Conservation (phyloP, 345 rosid genomes). For the Hibiscus syriacus region DNA sequence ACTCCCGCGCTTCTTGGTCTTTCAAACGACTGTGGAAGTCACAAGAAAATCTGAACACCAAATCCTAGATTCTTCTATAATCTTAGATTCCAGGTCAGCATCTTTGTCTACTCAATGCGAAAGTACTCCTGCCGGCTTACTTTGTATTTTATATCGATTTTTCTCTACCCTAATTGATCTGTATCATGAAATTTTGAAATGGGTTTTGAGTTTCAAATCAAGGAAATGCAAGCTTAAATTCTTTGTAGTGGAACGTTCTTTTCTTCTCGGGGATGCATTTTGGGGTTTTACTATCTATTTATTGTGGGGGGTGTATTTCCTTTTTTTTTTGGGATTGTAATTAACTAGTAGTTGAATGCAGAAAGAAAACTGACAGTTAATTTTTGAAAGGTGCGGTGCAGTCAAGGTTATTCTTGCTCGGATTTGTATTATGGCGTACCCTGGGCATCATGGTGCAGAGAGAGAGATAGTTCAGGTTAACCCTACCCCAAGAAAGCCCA, state of each 20-base stretch:
- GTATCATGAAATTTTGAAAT: slow-evolving; percentile 2
- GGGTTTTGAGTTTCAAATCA: background rate
- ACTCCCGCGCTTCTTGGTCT: background rate
- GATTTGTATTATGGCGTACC: slow-evolving; percentile 8
- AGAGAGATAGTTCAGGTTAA: slow-evolving; percentile 31
- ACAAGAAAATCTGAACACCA: background rate
- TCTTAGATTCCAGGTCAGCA: background rate
- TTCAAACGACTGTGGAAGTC: background rate
- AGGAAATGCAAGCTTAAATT: background rate
- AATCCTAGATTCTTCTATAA: background rate
- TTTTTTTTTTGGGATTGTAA: background rate
- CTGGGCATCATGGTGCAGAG: background rate
- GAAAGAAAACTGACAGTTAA: background rate
- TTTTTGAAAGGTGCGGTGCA: background rate
- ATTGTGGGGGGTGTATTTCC: background rate
- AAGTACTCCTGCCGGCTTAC: background rate
- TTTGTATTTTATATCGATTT: background rate
- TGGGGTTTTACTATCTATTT: background rate
- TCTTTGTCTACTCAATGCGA: background rate
- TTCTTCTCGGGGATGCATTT: background rate
- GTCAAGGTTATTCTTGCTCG: background rate
- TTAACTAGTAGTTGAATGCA: background rate
- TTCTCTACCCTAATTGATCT: background rate
- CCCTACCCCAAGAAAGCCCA: slow-evolving; percentile 38
- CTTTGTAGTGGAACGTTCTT: background rate